Base-by-base conservation (phyloP, 2,329 filamentous ascomycete genomes). In the Fusarium verrucosum region DNA sequence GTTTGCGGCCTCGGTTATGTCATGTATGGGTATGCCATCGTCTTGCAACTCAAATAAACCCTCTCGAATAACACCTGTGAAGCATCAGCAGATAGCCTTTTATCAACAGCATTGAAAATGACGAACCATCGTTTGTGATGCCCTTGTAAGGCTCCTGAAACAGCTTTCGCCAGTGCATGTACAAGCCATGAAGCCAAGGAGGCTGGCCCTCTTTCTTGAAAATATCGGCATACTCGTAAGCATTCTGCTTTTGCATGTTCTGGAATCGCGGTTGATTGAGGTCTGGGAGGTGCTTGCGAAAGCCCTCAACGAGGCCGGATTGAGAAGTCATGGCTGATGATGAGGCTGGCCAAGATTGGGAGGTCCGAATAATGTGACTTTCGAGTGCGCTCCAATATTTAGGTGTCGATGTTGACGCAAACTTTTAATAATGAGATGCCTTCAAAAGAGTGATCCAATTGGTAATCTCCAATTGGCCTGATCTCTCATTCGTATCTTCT, bases 101-200 rank as follows among this genome's bases (percentile, higher is more conserved):
- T 2, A 7, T 5, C 10, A 23, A 1, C 5, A 19, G 8, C 0
- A 10, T 30, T 7, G 17, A 22, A 2, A 2, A n/a, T 23, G 0
- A 65, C 76, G 25, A 76, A 82, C 89, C 90, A 64, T 92, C 88
- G 11, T 76, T 86, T 0, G 90, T 92, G 19, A 93, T 80, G 22
- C 90, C 90, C 70, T 85, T 87, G 73, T 86, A 92, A 0, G 90
- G 89, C 75, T 92, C 89, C 52, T 86, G 77, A 23, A 88, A 77
- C 10, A 89, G 73, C 30, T 82, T 78, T 44, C 79, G 73, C 87
- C 87, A 89, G 71, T 88, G 84, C 61, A 80, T 72, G 55, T 86
- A 88, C 20, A 90, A 74, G 0, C 78, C 84, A 67, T 89, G 82
- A 16, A 92, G 77, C 89, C 89, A 92, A 1, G 89, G 89, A 0